phyloP scores from a whole-genome alignment of 78 protist species.

The Dictyostelium citrinum region DNA sequence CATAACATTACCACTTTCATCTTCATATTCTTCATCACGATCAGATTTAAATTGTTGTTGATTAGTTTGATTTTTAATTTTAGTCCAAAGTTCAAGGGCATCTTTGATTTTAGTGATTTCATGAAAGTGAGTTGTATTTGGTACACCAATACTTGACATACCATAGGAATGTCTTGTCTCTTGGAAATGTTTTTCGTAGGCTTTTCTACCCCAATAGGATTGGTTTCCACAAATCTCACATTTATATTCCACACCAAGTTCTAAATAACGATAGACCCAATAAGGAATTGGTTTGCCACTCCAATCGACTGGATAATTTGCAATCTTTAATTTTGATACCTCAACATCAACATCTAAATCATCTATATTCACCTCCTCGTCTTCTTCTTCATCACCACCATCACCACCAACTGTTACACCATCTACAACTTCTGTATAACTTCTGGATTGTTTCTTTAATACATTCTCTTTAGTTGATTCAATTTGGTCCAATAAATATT shows the following conservation, averaged over 20 bases:
- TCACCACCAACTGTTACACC: neutral
- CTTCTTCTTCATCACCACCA: constrained; percentile 63
- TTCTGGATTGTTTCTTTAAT: constrained; percentile 81
- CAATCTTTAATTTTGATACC: constrained; percentile 64
- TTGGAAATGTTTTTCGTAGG: constrained; percentile 94
- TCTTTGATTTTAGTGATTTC: constrained; percentile 93
- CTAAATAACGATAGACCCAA: constrained; percentile 97
- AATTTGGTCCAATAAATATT: constrained; percentile 40
- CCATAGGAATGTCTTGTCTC: constrained; percentile 94
- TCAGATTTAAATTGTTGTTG: constrained; percentile 78
- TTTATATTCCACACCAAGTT: constrained; percentile 91
- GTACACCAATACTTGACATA: constrained; percentile 92
- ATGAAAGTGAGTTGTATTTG: constrained; percentile 91
- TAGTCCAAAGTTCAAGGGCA: constrained; percentile 84
- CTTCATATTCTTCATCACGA: constrained; percentile 97
- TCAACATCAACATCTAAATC: constrained; percentile 73
- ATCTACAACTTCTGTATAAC: constrained; percentile 14
- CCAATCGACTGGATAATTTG: constrained; percentile 95
- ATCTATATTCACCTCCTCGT: constrained; percentile 83
- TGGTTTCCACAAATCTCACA: constrained; percentile 98
- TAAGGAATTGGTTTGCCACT: constrained; percentile 99
- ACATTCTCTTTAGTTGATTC: constrained; percentile 68
- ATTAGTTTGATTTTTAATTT: constrained; percentile 56
- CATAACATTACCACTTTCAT: constrained; percentile 93
- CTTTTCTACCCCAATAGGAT: constrained; percentile 92